A percentile compares a stretch with the other conserved stretches of the same genome.
These are phyloP conservation scores for Candida pseudocylindracea DNA, from an alignment of 1,139 yeast genomes.

Conservation along the genomic window DNA sequence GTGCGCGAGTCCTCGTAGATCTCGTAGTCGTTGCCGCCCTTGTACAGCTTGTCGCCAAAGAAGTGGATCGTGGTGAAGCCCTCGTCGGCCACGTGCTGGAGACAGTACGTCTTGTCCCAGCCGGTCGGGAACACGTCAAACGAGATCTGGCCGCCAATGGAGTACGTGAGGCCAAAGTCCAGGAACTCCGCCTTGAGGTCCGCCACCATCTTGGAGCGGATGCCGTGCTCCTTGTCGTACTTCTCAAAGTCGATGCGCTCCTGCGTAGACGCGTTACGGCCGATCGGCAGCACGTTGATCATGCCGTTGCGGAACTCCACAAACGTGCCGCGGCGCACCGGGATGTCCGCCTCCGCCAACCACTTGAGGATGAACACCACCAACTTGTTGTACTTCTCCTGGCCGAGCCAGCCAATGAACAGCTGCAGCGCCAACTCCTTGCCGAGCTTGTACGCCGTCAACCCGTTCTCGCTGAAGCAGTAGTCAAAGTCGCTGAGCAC, in stretches of 20 bases:
- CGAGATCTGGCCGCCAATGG: slow-evolving; percentile 98
- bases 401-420: slow-evolving; percentile 89
- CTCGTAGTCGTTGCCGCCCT: slow-evolving; percentile 98
- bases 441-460: slow-evolving; percentile 90
- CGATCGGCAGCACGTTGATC: slow-evolving; percentile 95
- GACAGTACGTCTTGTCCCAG: slow-evolving; percentile 98
- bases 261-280: slow-evolving; percentile 87
- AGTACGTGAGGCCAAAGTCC: slow-evolving; percentile 73
- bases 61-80: slow-evolving; percentile 79
- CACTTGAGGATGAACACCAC: slow-evolving; percentile 70
- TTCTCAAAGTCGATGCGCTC: slow-evolving; percentile 87
- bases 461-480: slow-evolving; percentile 93
- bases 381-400: slow-evolving; percentile 78
- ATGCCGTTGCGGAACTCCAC: slow-evolving; percentile 98
- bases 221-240: slow-evolving; percentile 54
- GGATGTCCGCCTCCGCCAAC: slow-evolving; percentile 70
- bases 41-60: slow-evolving; percentile 93
- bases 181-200: slow-evolving; percentile 71
- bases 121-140: slow-evolving; percentile 99
- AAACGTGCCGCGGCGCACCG: slow-evolving; percentile 93
- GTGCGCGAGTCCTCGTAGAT: slow-evolving; percentile 82
- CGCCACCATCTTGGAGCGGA: slow-evolving; percentile 64
- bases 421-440: slow-evolving; percentile 76
- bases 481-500: slow-evolving; percentile 72
- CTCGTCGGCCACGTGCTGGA: slow-evolving; percentile 76